Conservation (phyloP, 2,329 filamentous ascomycete genomes). For the Dothidotthia symphoricarpi region DNA sequence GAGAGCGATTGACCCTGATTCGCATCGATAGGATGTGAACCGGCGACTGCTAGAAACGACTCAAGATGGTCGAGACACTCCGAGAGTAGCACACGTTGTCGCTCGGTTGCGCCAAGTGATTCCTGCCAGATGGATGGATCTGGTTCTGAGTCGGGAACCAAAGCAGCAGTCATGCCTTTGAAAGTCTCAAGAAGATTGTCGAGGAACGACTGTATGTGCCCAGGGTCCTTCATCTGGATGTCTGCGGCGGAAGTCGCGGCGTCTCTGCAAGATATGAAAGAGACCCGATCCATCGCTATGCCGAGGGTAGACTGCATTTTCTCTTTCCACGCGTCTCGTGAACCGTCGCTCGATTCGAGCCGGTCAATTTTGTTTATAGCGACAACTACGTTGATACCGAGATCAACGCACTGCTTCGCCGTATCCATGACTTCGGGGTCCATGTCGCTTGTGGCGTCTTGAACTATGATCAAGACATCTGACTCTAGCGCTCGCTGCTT, state of each 20-base stretch:
- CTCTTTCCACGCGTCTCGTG: conserved; percentile 18
- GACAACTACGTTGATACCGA: conserved; percentile 56
- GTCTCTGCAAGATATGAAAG: conserved; percentile 71
- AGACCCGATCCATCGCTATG: conserved; percentile 46
- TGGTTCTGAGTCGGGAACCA: conserved; percentile 43
- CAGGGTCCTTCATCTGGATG: conserved; percentile 48
- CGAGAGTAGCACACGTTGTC: conserved; percentile 78
- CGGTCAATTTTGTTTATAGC: conserved; percentile 63
- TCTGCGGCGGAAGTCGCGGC: conserved; percentile 39
- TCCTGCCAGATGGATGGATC: conserved; percentile 73
- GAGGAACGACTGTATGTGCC: conserved; percentile 68
- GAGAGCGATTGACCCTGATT: background rate
- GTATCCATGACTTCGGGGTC: conserved; percentile 60
- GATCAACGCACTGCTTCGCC: conserved; percentile 50
- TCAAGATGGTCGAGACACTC: conserved; percentile 70
- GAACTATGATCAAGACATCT: conserved; percentile 77
- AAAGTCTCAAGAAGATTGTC: conserved; percentile 67
- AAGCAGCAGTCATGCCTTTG: conserved; percentile 62
- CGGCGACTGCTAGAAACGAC: conserved; percentile 66
- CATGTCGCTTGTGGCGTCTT: conserved; percentile 65
- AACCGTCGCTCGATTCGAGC: conserved; percentile 37
- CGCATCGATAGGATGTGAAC: conserved; percentile 3
- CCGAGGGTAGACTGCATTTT: conserved; percentile 23
- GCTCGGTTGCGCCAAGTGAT: conserved; percentile 83
- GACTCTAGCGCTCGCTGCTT: conserved; percentile 77